phyloP scores from a whole-genome alignment of 73 alveolate species.

The Paramecium octaurelia region DNA sequence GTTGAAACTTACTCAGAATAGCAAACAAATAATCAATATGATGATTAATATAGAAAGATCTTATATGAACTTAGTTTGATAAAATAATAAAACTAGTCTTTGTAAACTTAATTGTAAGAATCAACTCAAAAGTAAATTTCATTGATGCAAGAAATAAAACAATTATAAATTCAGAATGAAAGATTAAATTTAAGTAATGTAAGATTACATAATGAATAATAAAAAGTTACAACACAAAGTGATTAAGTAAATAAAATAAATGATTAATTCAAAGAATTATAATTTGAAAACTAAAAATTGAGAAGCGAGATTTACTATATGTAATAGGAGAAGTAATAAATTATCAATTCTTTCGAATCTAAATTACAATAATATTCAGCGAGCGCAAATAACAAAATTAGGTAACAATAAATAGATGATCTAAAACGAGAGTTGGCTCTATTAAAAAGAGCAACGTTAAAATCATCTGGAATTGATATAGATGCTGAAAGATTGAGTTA shows the following conservation, averaged over 20 bases:
- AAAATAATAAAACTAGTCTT: not conserved
- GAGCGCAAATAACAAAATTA: not conserved
- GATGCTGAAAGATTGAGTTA: constrained; percentile 23
- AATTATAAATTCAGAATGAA: not conserved
- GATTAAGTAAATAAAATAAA: not conserved
- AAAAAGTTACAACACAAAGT: not conserved
- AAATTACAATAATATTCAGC: not conserved
- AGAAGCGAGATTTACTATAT: not conserved
- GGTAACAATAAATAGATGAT: not conserved
- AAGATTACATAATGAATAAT: not conserved
- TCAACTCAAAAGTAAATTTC: not conserved
- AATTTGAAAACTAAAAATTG: not conserved
- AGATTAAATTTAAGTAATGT: not conserved
- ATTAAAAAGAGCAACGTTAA: constrained; percentile 7
- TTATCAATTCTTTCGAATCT: not conserved
- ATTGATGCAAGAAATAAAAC: not conserved
- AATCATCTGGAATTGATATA: not conserved
- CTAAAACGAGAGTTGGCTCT: not conserved
- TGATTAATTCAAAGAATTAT: not conserved
- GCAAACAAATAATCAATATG: not conserved
- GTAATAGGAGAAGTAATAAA: not conserved
- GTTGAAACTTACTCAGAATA: not conserved
- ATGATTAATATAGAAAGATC: not conserved
- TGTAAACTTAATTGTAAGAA: not conserved
- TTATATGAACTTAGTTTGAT: not conserved